phyloP scores from a whole-genome alignment of 176 grass and related monocot genomes.

The Avena insularis region DNA sequence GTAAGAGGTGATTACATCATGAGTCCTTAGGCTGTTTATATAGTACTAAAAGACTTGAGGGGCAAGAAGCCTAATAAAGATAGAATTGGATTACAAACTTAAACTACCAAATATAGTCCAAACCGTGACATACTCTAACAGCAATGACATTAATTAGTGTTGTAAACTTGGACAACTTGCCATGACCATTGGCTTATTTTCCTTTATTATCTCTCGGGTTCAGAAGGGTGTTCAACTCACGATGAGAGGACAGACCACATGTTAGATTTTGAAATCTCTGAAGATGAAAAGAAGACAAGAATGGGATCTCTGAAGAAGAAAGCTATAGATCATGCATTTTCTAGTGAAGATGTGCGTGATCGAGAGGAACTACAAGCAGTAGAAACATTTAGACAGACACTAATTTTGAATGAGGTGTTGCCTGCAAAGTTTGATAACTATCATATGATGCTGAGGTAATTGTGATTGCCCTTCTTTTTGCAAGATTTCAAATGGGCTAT shows the following conservation, averaged over 20 bases:
- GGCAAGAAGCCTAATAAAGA: no score
- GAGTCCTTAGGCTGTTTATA: no score
- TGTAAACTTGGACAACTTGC: slow-evolving; percentile 7
- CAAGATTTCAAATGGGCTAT: not conserved
- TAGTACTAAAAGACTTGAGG: no score
- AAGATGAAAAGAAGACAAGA: slow-evolving; percentile 91
- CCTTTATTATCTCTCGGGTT: slow-evolving; percentile 49
- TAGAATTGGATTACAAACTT: no score
- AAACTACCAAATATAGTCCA: no score
- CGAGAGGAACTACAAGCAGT: slow-evolving; percentile 76
- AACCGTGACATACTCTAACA: no score
- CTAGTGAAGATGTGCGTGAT: slow-evolving; percentile 93
- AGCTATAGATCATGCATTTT: slow-evolving; percentile 82
- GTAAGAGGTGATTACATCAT: no score
- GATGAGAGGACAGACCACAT: slow-evolving; percentile 73
- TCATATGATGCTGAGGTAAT: slow-evolving; percentile 88
- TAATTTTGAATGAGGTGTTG: slow-evolving; percentile 81
- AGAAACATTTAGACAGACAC: slow-evolving; percentile 74
- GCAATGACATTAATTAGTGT: not conserved
- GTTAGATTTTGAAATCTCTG: slow-evolving; percentile 88
- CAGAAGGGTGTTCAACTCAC: slow-evolving; percentile 75
- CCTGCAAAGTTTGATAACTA: slow-evolving; percentile 92
- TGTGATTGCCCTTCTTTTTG: not conserved
- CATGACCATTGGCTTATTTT: not conserved
- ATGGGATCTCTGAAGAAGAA: slow-evolving; percentile 96